These are phyloP conservation scores for Phytophthora sp. DNA, from an alignment of 352 stramenopile species.

Conservation along the genomic window DNA sequence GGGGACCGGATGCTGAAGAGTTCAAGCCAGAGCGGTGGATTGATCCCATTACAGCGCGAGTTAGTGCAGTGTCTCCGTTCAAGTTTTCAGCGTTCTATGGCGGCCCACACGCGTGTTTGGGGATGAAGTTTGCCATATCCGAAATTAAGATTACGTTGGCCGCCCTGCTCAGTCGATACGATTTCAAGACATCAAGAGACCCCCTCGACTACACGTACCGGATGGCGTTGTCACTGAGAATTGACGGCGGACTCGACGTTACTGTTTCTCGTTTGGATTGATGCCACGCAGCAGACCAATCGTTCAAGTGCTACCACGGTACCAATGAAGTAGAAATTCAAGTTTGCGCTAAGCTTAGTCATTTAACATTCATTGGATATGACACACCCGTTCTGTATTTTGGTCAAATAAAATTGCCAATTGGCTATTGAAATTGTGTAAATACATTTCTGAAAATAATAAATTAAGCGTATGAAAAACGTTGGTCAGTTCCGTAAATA, in stretches of 20 bases:
- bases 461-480: no score
- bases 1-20: slow-evolving; percentile 51
- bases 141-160: slow-evolving; percentile 50
- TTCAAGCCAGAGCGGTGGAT: slow-evolving; percentile 66
- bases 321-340: no score
- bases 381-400: no score
- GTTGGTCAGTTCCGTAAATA: no score
- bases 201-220: slow-evolving; percentile 39
- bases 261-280: slow-evolving; percentile 9
- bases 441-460: no score
- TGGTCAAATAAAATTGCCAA: no score
- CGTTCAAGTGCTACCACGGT: neutral
- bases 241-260: slow-evolving; percentile 37
- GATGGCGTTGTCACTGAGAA: slow-evolving; percentile 42
- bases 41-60: slow-evolving; percentile 26
- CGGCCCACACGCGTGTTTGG: slow-evolving; percentile 52
- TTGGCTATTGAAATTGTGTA: no score
- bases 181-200: slow-evolving; percentile 30
- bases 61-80: slow-evolving; percentile 40
- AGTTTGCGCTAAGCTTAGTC: no score
- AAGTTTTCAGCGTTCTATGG: slow-evolving; percentile 58
- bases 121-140: slow-evolving; percentile 50
- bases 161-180: slow-evolving; percentile 40
- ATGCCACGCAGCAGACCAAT: neutral
- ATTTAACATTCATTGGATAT: slow-evolving; percentile 19